A percentile compares a stretch with the other conserved stretches of the same genome.
These are phyloP conservation scores for Flaveria bidentis DNA, from an alignment of 129 eudicot species.

Conservation along the genomic window DNA sequence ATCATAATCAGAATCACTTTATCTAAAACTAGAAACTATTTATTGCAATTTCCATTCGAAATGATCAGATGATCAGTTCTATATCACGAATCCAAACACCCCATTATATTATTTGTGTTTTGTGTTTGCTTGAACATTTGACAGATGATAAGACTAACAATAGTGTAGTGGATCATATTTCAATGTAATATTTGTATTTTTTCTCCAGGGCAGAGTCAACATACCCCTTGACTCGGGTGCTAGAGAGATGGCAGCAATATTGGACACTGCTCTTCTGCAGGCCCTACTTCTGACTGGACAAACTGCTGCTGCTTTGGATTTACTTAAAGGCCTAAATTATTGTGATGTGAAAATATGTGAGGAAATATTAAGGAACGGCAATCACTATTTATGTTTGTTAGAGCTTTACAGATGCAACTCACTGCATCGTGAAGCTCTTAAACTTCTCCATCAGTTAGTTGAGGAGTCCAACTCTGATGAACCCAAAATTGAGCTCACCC, in stretches of 20 bases:
- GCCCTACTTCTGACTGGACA: constrained; percentile 88
- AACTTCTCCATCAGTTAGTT: constrained; percentile 76
- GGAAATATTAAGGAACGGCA: constrained; percentile 75
- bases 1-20: background rate
- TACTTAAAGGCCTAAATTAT: constrained; percentile 77
- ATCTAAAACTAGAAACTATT: background rate
- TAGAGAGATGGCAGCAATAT: constrained; percentile 78
- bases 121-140: constrained; percentile 14
- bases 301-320: constrained; percentile 66
- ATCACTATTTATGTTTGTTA: constrained; percentile 60
- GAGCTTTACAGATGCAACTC: constrained; percentile 82
- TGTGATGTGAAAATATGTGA: constrained; percentile 84
- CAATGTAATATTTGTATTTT: constrained; percentile 22
- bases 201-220: constrained; percentile 66
- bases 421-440: constrained; percentile 89
- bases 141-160: constrained; percentile 1
- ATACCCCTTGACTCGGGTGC: constrained; percentile 75
- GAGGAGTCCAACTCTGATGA: constrained; percentile 77
- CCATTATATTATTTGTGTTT: constrained; percentile 2
- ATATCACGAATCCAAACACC: background rate
- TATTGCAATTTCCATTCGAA: background rate
- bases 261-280: constrained; percentile 92
- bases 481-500: constrained; percentile 58
- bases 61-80: background rate
- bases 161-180: constrained; percentile 8